Evolutionary conservation across 2,329 filamentous ascomycete genomes (phyloP).

Genomic region (Cylindrodendrum hubeiense): DNA sequence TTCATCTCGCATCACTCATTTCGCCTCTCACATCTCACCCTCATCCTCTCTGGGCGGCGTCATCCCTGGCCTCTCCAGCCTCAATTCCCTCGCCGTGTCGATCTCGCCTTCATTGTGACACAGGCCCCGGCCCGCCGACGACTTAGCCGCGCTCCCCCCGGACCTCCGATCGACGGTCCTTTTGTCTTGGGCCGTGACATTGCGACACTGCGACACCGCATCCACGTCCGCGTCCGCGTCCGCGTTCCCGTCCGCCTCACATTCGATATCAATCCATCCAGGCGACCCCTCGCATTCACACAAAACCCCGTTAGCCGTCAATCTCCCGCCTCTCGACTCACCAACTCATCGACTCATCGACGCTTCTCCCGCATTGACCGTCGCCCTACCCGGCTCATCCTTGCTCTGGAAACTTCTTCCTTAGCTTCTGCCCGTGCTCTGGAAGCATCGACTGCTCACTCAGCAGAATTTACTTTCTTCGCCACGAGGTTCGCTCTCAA

Average conservation of each 20-base stretch:
- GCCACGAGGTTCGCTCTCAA: conserved; percentile 23
- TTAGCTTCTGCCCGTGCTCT: background rate
- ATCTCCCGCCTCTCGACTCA: background rate
- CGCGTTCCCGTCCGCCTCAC: background rate
- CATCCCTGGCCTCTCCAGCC: background rate
- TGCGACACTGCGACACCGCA: background rate
- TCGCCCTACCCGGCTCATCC: background rate
- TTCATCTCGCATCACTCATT: background rate
- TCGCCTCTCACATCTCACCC: background rate
- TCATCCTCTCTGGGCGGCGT: background rate
- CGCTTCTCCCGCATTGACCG: conserved; percentile 6
- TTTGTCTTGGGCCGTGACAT: conserved; percentile 2
- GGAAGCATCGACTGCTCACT: background rate
- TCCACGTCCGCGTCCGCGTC: background rate
- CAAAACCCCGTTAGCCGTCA: too few species aligned
- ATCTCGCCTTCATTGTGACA: conserved; percentile 10
- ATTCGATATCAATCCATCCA: background rate
- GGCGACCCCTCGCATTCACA: background rate
- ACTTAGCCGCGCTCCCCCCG: conserved; percentile 4
- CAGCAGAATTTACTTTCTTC: conserved; percentile 20
- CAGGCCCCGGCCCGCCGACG: background rate
- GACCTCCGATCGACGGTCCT: conserved; percentile 17
- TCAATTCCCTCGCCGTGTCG: conserved; percentile 15
- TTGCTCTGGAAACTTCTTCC: conserved; percentile 6
- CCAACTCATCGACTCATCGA: background rate